Conservation (phyloP, 106 monocot genomes). For the Dendrobium huoshanense region DNA sequence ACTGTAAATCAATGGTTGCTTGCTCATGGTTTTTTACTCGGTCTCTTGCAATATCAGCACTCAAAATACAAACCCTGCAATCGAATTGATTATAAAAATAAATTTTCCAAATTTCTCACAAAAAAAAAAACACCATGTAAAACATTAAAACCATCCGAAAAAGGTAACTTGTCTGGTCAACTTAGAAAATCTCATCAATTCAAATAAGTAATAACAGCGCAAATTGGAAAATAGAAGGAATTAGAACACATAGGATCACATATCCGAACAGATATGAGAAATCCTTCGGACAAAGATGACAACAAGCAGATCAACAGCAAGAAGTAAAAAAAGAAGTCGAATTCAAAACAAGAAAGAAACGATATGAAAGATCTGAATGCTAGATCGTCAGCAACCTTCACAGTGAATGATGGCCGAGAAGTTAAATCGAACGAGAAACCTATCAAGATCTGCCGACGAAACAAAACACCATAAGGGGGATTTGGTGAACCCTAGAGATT, state of each 20-base stretch:
- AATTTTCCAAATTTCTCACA: neutral
- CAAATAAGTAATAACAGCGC: neutral
- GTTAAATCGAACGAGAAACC: neutral
- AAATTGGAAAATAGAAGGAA: neutral
- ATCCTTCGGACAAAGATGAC: neutral
- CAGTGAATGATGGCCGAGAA: neutral
- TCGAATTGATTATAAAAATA: neutral
- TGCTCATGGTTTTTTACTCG: conserved; percentile 38
- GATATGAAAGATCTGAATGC: neutral
- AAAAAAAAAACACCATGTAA: neutral
- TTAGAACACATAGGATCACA: neutral
- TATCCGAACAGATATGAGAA: neutral
- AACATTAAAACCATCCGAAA: neutral
- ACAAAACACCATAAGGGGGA: neutral
- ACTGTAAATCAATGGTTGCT: conserved; percentile 69
- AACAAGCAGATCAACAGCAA: neutral
- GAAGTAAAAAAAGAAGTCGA: neutral
- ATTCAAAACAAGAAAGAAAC: neutral
- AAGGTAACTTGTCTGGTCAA: neutral
- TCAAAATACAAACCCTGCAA: neutral
- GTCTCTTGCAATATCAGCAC: conserved; percentile 1
- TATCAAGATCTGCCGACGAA: neutral
- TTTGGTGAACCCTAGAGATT: neutral
- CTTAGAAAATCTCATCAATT: neutral
- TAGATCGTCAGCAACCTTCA: neutral